Evolutionary conservation across 371 early-diverging fungal genomes (phyloP).

Genomic region (Syncephalastrum contaminatum): DNA sequence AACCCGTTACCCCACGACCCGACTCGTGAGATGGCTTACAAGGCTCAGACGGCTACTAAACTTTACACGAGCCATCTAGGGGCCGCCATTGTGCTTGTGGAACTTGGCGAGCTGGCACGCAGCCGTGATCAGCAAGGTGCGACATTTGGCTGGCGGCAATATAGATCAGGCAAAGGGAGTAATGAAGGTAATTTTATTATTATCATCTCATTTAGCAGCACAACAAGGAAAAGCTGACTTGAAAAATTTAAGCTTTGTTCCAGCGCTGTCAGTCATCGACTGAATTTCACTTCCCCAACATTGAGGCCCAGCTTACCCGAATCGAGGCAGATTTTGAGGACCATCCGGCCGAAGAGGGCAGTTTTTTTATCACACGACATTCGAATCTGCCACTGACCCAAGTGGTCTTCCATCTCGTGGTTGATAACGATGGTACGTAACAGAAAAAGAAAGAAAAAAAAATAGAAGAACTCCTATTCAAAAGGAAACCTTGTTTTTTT

Average conservation of each 20-base stretch:
- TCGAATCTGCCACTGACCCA: slow-evolving; percentile 75
- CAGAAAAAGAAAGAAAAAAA: slow-evolving; percentile 2
- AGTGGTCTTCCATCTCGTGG: slow-evolving; percentile 71
- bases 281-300: slow-evolving; percentile 76
- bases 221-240: not conserved
- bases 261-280: slow-evolving; percentile 66
- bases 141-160: slow-evolving; percentile 49
- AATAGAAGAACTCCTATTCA: not conserved
- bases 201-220: not conserved
- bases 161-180: slow-evolving; percentile 60
- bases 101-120: slow-evolving; percentile 46
- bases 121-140: slow-evolving; percentile 15
- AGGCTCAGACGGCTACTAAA: slow-evolving; percentile 71
- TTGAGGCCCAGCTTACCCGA: slow-evolving; percentile 61
- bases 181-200: slow-evolving; percentile 52
- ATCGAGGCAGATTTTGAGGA: slow-evolving; percentile 55
- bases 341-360: slow-evolving; percentile 51
- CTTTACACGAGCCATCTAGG: slow-evolving; percentile 68
- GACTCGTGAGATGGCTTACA: slow-evolving; percentile 58
- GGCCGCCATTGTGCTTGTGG: slow-evolving; percentile 64
- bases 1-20: slow-evolving; percentile 48
- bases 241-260: slow-evolving; percentile 51
- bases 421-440: slow-evolving; percentile 48
- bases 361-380: slow-evolving; percentile 76
- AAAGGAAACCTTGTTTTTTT: not conserved